Conservation (phyloP, 2,329 filamentous ascomycete species). For the Aotearoamyces nothofagi region DNA sequence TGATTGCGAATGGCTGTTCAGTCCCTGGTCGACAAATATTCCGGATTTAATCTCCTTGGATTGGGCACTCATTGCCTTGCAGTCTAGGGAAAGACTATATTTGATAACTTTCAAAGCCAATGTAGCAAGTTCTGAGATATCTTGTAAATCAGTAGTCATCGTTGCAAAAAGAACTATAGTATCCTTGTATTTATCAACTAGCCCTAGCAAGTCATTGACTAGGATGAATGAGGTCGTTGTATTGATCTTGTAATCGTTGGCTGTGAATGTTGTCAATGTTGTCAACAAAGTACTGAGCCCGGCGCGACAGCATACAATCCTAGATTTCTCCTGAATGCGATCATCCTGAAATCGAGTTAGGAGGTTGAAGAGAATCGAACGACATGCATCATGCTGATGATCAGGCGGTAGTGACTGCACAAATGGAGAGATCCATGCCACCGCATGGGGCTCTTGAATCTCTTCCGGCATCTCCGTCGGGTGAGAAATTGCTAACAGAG, state of each 20-base stretch:
- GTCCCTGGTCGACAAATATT: conserved; percentile 46
- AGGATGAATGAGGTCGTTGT: conserved; percentile 40
- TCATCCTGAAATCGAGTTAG: conserved; percentile 47
- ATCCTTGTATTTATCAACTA: conserved; percentile 45
- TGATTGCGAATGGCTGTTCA: conserved; percentile 54
- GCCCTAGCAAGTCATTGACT: conserved; percentile 48
- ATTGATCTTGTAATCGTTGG: conserved; percentile 31
- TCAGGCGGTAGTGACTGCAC: conserved; percentile 61
- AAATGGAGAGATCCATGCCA: conserved; percentile 67
- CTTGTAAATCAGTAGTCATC: conserved; percentile 24
- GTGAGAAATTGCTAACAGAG: conserved; percentile 44
- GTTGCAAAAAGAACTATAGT: conserved; percentile 41
- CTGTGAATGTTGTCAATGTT: conserved; percentile 40
- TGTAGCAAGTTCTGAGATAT: conserved; percentile 34
- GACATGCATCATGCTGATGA: conserved; percentile 66
- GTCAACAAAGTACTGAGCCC: conserved; percentile 45
- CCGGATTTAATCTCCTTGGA: conserved; percentile 48
- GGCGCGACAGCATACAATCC: conserved; percentile 45
- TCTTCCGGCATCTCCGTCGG: conserved; percentile 36
- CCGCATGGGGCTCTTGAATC: conserved; percentile 43
- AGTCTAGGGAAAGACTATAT: conserved; percentile 53
- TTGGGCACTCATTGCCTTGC: conserved; percentile 53
- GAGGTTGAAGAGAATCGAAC: conserved; percentile 62
- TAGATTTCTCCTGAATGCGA: conserved; percentile 37
- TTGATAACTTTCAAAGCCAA: conserved; percentile 50